Evolutionary conservation across 106 monocot genomes (phyloP).

Genomic region (Dioscorea dumetorum): DNA sequence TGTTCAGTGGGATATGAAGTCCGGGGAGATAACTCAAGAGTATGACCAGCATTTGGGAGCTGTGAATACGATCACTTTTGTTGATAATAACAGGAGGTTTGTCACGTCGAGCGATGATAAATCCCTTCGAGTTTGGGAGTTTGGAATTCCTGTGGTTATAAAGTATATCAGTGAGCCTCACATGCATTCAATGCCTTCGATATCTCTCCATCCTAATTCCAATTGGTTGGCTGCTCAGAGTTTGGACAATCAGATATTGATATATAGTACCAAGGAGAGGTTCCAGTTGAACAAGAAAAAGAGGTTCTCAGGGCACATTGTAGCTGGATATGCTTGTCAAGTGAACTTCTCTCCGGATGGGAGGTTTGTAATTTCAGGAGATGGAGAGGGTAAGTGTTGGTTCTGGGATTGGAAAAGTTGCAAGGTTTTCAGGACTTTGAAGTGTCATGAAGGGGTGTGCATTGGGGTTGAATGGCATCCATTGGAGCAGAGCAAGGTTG

Average conservation of each 20-base stretch:
- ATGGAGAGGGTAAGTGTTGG: conserved; percentile 97
- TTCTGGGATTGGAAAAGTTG: conserved; percentile 99
- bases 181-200: conserved; percentile 99
- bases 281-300: conserved; percentile 99
- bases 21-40: conserved; percentile 87
- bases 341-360: conserved; percentile 98
- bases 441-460: conserved; percentile 87
- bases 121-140: conserved; percentile 96
- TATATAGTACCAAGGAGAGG: conserved; percentile 96
- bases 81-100: conserved; percentile 94
- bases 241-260: conserved; percentile 96
- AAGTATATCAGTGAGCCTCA: conserved; percentile 99
- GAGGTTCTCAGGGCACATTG: conserved; percentile 92
- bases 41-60: conserved; percentile 98
- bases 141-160: conserved; percentile 95
- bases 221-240: conserved; percentile 98
- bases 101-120: conserved; percentile 99
- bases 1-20: conserved; percentile 97
- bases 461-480: conserved; percentile 98
- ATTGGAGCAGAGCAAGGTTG: conserved; percentile 91
- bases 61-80: conserved; percentile 97
- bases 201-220: conserved; percentile 82
- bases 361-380: conserved; percentile 89
- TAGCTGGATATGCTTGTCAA: conserved; percentile 94
- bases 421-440: conserved; percentile 82